These are phyloP conservation scores for Aspergillus biplanus DNA, from an alignment of 495 filamentous ascomycete species.

Conservation along the genomic window DNA sequence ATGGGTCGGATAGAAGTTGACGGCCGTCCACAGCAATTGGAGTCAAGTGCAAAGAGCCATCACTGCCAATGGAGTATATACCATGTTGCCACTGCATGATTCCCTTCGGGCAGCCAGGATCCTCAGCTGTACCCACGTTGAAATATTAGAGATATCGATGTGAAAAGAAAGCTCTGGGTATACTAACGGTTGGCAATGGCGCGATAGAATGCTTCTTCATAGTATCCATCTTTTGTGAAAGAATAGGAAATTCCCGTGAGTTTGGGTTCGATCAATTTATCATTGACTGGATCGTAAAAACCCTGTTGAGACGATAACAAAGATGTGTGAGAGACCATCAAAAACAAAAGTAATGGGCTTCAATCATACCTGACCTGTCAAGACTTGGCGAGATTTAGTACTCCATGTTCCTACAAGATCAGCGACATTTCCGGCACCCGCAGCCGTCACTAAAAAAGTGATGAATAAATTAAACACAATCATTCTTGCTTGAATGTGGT, in stretches of 20 bases:
- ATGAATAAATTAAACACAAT: conserved; percentile 22
- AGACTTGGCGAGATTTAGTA: conserved; percentile 70
- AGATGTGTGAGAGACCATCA: conserved; percentile 2
- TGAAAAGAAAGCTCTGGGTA: neutral
- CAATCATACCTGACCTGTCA: conserved; percentile 70
- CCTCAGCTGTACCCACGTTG: conserved; percentile 48
- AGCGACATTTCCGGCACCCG: conserved; percentile 37
- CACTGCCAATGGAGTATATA: conserved; percentile 54
- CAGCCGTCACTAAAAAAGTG: conserved; percentile 31
- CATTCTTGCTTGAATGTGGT: conserved; percentile 15
- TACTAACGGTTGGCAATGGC: conserved; percentile 73
- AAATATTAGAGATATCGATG: conserved; percentile 1
- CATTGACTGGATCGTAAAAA: conserved; percentile 75
- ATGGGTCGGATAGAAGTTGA: conserved; percentile 72
- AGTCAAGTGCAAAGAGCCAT: conserved; percentile 62
- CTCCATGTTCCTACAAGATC: conserved; percentile 76
- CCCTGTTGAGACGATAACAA: conserved; percentile 46
- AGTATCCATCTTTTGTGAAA: conserved; percentile 72
- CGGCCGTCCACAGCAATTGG: conserved; percentile 74
- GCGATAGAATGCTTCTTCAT: conserved; percentile 75
- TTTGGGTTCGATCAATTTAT: conserved; percentile 68
- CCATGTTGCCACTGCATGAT: conserved; percentile 85
- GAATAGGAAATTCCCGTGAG: conserved; percentile 82
- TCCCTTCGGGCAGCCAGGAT: conserved; percentile 67
- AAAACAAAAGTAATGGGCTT: neutral